Evolutionary conservation across 1,284 basidiomycete genomes (phyloP), one percentile per base, ranked within the genome.

Genomic region (Flammula alnicola): DNA sequence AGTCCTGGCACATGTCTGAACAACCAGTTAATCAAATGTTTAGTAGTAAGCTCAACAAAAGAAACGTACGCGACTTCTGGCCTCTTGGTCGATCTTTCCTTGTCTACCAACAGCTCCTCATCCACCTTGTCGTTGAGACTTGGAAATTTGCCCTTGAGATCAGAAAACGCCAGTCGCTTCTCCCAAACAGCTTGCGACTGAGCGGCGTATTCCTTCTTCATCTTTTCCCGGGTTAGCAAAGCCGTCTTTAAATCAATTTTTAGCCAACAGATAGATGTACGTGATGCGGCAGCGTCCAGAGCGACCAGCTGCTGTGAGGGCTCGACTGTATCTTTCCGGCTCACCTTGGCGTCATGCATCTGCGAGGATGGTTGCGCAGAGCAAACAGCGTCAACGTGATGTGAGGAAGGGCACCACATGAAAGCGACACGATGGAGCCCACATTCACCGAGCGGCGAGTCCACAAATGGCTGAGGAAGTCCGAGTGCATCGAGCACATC

Each of bases 91-190:
- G 81, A 78, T 54, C 81, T 75, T 64, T 91, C 84, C 66, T 88
- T 86, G 71, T 93, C 86, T 49, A 89, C 70, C 19, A 93, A 70
- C 2, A 94, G 76, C 46, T 95, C 93, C 41, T 96, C 93, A 56
- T 96, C 93, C 5, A 81, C 79, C 56, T 88, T 86, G 57, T 85
- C 78, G 26, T 83, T 81, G 41, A 93, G 67, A 1, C 70, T 62
- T 7, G 90, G 86, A 67, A 82, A 84, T 63, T 86, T 85, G 46
- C 90, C 81, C 70, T 95, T 96, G 57, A 94, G 74, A 57, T 93
- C 89, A 17, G 83, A 83, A 16, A 96, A 69, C 20, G 80, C 80
- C 59, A 88, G 76, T 33, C 94, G 85, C 51, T 81, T 85, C 58
- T 92, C 87, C 86, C 93, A 95, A 0, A 95, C 79, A 16, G 75